Conservation (phyloP, 2,329 filamentous ascomycete species). For the Penicillium hesseltinei region DNA sequence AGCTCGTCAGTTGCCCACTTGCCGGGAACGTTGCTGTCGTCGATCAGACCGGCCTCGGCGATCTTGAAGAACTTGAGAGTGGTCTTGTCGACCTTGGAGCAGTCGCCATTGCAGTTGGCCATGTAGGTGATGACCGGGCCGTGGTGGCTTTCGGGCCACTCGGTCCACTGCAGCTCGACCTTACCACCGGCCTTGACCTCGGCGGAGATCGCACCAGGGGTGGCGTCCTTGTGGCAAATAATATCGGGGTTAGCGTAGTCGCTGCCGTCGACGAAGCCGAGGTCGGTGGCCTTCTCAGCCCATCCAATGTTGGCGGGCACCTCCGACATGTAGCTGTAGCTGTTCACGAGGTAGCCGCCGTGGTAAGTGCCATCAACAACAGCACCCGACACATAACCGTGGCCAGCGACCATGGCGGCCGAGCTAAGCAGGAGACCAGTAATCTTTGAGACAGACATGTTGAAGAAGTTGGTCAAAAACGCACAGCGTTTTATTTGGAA, state of each 20-base stretch:
- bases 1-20: constrained; percentile 58
- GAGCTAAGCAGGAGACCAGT: constrained; percentile 35
- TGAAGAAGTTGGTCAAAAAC: constrained; percentile 21
- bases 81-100: constrained; percentile 53
- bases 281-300: constrained; percentile 52
- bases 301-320: constrained; percentile 53
- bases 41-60: constrained; percentile 53
- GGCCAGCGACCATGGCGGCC: constrained; percentile 38
- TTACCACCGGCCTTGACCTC: constrained; percentile 60
- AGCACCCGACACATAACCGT: constrained; percentile 40
- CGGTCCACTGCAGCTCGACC: constrained; percentile 61
- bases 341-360: constrained; percentile 41
- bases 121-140: constrained; percentile 65
- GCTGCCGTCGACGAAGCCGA: constrained; percentile 52
- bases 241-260: constrained; percentile 54
- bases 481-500: constrained; percentile 31
- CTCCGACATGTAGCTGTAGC: constrained; percentile 35
- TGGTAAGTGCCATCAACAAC: constrained; percentile 39
- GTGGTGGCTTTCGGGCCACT: constrained; percentile 65
- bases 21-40: constrained; percentile 44
- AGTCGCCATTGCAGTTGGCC: constrained; percentile 59
- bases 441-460: constrained; percentile 37
- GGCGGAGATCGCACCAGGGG: constrained; percentile 51
- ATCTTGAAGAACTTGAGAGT: constrained; percentile 65
- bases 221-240: constrained; percentile 61